These are phyloP conservation scores for Gyromitra esculenta DNA, from an alignment of 2,329 filamentous ascomycete genomes.

Conservation along the genomic window DNA sequence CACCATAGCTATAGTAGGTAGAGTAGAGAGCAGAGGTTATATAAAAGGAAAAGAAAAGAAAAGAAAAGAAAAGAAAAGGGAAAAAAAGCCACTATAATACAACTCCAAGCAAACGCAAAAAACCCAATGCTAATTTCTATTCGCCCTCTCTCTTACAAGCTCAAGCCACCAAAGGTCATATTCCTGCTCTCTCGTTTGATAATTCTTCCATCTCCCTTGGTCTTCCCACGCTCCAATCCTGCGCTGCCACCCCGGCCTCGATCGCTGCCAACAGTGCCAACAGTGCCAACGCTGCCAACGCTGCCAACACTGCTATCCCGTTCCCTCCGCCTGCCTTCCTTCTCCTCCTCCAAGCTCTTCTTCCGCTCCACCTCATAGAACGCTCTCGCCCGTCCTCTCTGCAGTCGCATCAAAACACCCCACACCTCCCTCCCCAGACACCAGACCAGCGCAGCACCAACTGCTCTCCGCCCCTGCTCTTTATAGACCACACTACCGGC, in stretches of 20 bases:
- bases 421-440: slow-evolving; percentile 33
- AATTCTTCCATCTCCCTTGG: background rate
- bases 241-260: slow-evolving; percentile 1
- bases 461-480: background rate
- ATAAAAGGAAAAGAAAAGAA: background rate
- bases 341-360: slow-evolving; percentile 33
- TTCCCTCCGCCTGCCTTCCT: slow-evolving; percentile 26
- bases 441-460: background rate
- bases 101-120: slow-evolving; percentile 6
- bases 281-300: background rate
- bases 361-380: slow-evolving; percentile 45
- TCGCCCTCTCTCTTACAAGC: background rate
- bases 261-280: background rate
- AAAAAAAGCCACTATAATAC: background rate
- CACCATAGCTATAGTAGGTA: too few relatives aligned
- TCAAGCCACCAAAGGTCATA: background rate
- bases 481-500: background rate
- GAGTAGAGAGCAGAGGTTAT: background rate
- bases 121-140: slow-evolving; percentile 6
- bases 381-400: slow-evolving; percentile 37
- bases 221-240: background rate
- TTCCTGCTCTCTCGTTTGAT: background rate
- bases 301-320: slow-evolving; percentile 17
- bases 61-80: background rate
- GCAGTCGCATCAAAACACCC: slow-evolving; percentile 40